phyloP scores from a whole-genome alignment of 495 filamentous ascomycete genomes.

The Talaromyces borbonicus region DNA sequence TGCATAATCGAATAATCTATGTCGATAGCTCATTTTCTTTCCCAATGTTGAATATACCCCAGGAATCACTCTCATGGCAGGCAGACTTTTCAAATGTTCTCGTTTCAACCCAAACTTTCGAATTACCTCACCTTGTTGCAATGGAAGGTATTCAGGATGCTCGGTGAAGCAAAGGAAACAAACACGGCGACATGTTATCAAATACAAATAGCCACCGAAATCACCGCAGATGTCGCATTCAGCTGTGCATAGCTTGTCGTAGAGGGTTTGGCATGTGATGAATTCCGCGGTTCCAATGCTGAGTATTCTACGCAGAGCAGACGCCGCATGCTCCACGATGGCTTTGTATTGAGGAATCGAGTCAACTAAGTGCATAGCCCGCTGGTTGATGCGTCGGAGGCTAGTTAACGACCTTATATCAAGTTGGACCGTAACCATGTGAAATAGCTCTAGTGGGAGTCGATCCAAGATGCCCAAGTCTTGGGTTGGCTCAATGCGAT shows the following conservation, averaged over 20 bases:
- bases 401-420: constrained; percentile 15
- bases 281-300: constrained; percentile 17
- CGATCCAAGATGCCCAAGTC: constrained; percentile 13
- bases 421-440: constrained; percentile 12
- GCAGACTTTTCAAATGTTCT: constrained; percentile 10
- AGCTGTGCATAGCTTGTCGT: constrained; percentile 20
- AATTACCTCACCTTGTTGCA: constrained; percentile 8
- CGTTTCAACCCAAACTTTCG: constrained; percentile 15
- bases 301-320: constrained; percentile 17
- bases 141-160: constrained; percentile 15
- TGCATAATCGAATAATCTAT: constrained; percentile 12
- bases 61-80: constrained; percentile 13
- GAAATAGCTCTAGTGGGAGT: constrained; percentile 17
- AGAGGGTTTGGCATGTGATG: constrained; percentile 18
- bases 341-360: constrained; percentile 15
- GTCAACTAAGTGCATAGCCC: constrained; percentile 12
- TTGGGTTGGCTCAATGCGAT: background rate
- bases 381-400: constrained; percentile 16
- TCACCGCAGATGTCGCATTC: constrained; percentile 23
- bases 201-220: constrained; percentile 27
- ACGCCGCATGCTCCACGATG: constrained; percentile 11
- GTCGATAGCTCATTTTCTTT: constrained; percentile 6
- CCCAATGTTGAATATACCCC: constrained; percentile 16
- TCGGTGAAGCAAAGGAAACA: constrained; percentile 28
- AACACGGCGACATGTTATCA: constrained; percentile 26